These are phyloP conservation scores for Exobasidium cylindrosporum DNA, from an alignment of 1,284 basidiomycete genomes.

Conservation along the genomic window DNA sequence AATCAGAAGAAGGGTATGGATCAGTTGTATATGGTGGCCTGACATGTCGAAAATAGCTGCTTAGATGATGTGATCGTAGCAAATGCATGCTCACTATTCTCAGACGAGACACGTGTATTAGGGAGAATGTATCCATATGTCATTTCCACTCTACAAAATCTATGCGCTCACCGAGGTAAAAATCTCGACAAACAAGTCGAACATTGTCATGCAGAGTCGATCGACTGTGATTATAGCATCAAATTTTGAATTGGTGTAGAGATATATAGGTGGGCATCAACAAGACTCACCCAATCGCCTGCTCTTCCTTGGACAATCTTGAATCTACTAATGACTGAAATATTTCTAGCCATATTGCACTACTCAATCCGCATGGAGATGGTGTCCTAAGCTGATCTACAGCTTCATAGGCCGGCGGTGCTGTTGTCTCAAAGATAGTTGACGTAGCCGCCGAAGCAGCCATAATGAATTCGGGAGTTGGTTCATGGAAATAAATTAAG, in stretches of 20 bases:
- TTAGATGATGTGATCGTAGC: constrained; percentile 1
- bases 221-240: too few species aligned
- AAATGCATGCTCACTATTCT: constrained; percentile 1
- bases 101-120: too few species aligned
- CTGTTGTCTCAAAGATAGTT: too few species aligned
- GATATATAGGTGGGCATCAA: too few species aligned
- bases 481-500: too few species aligned
- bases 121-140: too few species aligned
- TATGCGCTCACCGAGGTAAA: not conserved
- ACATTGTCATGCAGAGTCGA: constrained; percentile 3
- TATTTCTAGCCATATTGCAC: not conserved
- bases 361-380: not conserved
- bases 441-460: too few species aligned
- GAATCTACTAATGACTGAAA: not conserved
- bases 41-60: not conserved
- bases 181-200: constrained; percentile 1
- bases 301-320: not conserved
- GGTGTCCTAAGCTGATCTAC: not conserved
- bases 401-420: not conserved
- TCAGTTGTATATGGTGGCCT: not conserved
- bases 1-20: not conserved
- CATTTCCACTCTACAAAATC: too few species aligned
- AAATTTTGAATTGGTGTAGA: too few species aligned
- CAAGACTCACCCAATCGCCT: not conserved
- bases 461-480: too few species aligned